Conservation (phyloP, 2,329 filamentous ascomycete species). For the Aspergillus ibericus region DNA sequence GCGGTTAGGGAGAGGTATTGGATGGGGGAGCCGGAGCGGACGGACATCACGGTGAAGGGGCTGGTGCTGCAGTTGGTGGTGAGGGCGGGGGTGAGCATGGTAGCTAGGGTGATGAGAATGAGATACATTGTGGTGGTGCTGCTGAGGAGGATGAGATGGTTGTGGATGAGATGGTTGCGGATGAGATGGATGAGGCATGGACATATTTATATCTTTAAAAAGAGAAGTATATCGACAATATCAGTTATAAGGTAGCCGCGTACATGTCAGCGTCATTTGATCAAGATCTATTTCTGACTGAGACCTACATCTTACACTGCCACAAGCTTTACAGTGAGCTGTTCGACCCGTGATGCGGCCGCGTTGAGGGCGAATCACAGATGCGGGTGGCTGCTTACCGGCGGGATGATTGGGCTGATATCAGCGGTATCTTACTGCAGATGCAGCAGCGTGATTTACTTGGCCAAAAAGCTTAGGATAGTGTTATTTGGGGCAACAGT, state of each 20-base stretch:
- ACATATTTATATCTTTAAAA: too few relatives aligned
- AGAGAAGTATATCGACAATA: too few relatives aligned
- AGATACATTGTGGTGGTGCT: background rate
- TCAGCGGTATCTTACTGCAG: background rate
- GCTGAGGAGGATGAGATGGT: background rate
- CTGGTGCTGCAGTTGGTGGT: background rate
- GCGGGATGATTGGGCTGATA: background rate
- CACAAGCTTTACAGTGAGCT: background rate
- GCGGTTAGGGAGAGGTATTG: background rate
- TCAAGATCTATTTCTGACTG: background rate
- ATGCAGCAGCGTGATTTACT: too few relatives aligned
- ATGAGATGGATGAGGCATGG: too few relatives aligned
- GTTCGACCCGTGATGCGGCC: background rate
- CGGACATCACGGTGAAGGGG: background rate
- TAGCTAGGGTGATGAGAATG: background rate
- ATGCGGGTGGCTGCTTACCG: background rate
- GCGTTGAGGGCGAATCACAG: background rate
- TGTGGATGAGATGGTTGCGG: background rate
- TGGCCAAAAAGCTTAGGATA: too few relatives aligned
- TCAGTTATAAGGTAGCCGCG: too few relatives aligned
- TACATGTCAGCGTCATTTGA: background rate
- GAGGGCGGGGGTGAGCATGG: background rate
- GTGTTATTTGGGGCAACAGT: too few relatives aligned
- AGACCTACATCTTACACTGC: background rate
- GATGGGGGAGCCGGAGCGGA: background rate